phyloP scores from a whole-genome alignment of 352 stramenopile species.

The Discostella stelligera region DNA sequence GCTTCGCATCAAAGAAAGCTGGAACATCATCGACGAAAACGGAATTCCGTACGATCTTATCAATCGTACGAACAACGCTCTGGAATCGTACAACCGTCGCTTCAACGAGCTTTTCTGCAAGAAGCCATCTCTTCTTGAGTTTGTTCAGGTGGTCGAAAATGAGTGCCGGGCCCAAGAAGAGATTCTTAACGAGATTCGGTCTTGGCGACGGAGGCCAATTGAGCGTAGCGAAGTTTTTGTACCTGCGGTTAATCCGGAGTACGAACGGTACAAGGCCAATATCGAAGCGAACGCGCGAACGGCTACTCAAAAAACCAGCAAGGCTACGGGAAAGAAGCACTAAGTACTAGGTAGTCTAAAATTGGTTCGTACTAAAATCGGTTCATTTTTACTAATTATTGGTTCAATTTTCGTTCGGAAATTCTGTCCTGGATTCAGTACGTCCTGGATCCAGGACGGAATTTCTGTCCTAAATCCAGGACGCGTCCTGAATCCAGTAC shows the following conservation, averaged over 20 bases:
- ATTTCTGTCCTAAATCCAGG: no score
- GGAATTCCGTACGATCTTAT: slow-evolving; percentile 1
- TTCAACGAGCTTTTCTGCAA: slow-evolving; percentile 23
- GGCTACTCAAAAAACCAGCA: no score
- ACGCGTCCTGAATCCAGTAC: no score
- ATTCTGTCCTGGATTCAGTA: no score
- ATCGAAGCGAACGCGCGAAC: neutral
- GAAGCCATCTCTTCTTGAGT: slow-evolving; percentile 15
- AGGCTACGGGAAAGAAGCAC: no score
- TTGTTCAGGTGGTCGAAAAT: slow-evolving; percentile 10
- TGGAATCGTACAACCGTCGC: slow-evolving; percentile 22
- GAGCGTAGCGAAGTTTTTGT: neutral
- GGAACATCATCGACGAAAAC: slow-evolving; percentile 17
- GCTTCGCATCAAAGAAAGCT: slow-evolving; percentile 13
- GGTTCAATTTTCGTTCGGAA: no score
- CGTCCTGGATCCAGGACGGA: no score
- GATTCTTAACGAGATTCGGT: neutral
- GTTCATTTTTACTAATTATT: no score
- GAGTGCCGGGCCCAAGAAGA: slow-evolving; percentile 23
- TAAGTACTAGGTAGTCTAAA: no score
- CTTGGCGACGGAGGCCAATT: neutral
- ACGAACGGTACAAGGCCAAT: slow-evolving; percentile 7
- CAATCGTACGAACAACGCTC: slow-evolving; percentile 27
- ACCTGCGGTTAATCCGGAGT: neutral
- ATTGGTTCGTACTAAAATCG: no score